Evolutionary conservation across 2,329 filamentous ascomycete genomes (phyloP).

Genomic region (Colletotrichum coccodes): DNA sequence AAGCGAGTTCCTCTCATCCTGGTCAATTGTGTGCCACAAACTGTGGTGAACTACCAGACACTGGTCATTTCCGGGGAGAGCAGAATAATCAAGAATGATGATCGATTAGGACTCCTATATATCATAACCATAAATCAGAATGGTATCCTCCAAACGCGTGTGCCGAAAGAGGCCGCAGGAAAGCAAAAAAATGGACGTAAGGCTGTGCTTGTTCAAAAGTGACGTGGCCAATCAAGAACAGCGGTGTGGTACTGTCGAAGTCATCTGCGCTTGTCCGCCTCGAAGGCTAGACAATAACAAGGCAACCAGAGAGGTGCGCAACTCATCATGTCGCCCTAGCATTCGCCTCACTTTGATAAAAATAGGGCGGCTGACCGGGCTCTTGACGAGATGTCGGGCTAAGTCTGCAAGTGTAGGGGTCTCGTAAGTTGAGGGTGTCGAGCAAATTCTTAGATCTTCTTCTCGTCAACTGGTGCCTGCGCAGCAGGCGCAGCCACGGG

Average conservation of each 20-base stretch:
- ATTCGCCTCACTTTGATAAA: conserved; percentile 23
- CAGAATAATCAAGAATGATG: background rate
- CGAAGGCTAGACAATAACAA: conserved; percentile 1
- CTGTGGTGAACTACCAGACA: background rate
- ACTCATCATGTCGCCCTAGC: background rate
- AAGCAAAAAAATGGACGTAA: conserved; percentile 7
- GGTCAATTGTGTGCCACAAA: background rate
- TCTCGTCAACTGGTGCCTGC: conserved; percentile 23
- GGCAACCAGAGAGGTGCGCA: conserved; percentile 12
- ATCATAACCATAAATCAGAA: conserved; percentile 7
- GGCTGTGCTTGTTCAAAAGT: conserved; percentile 7
- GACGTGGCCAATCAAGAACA: conserved; percentile 7
- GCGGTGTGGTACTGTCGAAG: conserved; percentile 1
- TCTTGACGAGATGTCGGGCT: background rate
- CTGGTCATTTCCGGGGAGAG: background rate
- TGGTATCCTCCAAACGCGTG: conserved; percentile 27
- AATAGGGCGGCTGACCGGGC: conserved; percentile 2
- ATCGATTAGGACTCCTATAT: conserved; percentile 16
- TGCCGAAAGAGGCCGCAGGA: background rate
- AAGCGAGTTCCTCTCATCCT: background rate
- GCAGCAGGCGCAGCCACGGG: conserved; percentile 10
- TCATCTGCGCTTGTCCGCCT: conserved; percentile 13
- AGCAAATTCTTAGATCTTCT: conserved; percentile 4
- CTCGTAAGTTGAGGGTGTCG: background rate
- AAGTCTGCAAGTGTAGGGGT: background rate